Evolutionary conservation across 2,329 filamentous ascomycete species (phyloP).

Genomic region (Aspergillus latus): DNA sequence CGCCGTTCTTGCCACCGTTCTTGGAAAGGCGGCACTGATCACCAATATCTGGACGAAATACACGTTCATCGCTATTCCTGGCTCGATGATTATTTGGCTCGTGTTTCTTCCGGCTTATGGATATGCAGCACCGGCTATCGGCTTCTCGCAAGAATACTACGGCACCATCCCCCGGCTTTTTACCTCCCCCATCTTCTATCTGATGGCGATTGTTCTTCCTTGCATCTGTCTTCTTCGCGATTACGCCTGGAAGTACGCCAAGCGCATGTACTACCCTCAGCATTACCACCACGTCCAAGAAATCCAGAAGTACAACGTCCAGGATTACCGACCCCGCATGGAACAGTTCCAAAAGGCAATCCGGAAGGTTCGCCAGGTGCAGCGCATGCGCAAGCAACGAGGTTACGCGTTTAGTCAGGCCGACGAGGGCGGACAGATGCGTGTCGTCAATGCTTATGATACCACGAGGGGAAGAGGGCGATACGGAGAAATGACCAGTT

Average conservation of each 20-base stretch:
- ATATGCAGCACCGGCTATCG: constrained; percentile 76
- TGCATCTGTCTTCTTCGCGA: constrained; percentile 81
- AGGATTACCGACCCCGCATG: constrained; percentile 98
- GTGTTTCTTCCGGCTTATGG: constrained; percentile 86
- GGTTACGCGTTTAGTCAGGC: constrained; percentile 98
- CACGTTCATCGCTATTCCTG: constrained; percentile 90
- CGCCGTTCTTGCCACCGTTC: constrained; percentile 85
- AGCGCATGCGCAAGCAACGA: constrained; percentile 98
- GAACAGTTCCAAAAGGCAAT: constrained; percentile 99
- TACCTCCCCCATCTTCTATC: constrained; percentile 81
- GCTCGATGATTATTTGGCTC: constrained; percentile 88
- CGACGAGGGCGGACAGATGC: constrained; percentile 84
- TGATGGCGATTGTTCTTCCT: constrained; percentile 77
- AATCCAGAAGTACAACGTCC: constrained; percentile 99
- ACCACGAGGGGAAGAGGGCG: constrained; percentile 87
- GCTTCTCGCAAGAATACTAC: constrained; percentile 78
- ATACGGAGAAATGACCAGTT: constrained; percentile 91
- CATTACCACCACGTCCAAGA: constrained; percentile 98
- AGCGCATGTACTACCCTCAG: constrained; percentile 95
- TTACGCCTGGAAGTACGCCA: constrained; percentile 94
- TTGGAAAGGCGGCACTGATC: constrained; percentile 90
- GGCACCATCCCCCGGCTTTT: constrained; percentile 82
- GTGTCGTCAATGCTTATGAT: constrained; percentile 95
- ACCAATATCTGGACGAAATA: constrained; percentile 99
- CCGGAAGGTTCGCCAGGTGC: constrained; percentile 94